These are phyloP conservation scores for Daldinia concentrica DNA, from an alignment of 495 filamentous ascomycete species.

Conservation along the genomic window DNA sequence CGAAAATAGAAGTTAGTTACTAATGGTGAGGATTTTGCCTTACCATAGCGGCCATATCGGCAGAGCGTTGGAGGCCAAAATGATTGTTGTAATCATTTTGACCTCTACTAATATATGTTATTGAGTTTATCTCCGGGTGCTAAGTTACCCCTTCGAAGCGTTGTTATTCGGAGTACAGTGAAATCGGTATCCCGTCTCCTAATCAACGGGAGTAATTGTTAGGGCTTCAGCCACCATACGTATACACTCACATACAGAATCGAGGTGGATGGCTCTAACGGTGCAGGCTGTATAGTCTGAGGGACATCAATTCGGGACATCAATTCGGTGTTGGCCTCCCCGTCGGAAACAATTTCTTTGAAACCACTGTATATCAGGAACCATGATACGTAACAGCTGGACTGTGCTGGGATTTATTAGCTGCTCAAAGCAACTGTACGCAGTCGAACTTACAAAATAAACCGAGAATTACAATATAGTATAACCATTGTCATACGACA, in stretches of 20 bases:
- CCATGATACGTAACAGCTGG: not conserved
- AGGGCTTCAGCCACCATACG: not conserved
- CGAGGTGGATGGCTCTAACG: no score
- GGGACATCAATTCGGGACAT: no score
- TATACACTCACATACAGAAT: not conserved
- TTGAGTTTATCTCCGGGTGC: not conserved
- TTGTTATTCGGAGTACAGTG: not conserved
- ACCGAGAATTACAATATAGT: not conserved
- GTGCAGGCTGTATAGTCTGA: no score
- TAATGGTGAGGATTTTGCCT: conserved; percentile 22
- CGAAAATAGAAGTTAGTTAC: conserved; percentile 35
- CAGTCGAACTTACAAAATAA: not conserved
- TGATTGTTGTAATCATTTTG: not conserved
- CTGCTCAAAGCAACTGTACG: not conserved
- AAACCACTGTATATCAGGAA: not conserved
- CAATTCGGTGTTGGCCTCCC: not conserved
- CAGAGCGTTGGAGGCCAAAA: not conserved
- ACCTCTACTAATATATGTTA: not conserved
- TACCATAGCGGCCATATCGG: conserved; percentile 5
- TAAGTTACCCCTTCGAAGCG: not conserved
- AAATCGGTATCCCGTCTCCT: no score
- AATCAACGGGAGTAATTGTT: no score
- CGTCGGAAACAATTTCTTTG: not conserved
- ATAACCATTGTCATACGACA: not conserved
- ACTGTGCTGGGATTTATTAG: not conserved